Base-by-base conservation (phyloP, 176 grass and related monocot species). In the Bromus sterilis region DNA sequence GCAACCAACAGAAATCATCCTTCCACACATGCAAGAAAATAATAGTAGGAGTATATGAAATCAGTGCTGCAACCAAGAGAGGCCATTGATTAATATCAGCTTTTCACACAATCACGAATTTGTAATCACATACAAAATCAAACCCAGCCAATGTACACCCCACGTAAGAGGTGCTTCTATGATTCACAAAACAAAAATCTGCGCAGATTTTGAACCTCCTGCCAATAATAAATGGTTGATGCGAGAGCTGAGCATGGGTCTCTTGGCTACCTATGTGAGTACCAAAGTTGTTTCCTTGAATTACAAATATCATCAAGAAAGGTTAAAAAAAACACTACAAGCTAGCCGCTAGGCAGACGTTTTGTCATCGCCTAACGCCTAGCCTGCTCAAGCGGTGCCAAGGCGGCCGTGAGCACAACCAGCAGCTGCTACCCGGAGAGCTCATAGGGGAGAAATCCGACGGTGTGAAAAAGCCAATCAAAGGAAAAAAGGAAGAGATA, bases 61-160 rank as follows among this genome's bases (percentile, higher is more conserved):
- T 48, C 36, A 75, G 41, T 33, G 40, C 41, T 66, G 18, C 60
- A 26, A 85, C 62, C 23, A 70, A 70, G 24, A 84, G 25, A 85
- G 71, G 32, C 31, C 66, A 84, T 31, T 67, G 34, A 84, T 49
- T 67, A 36, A 28, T 9, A n/a, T 31, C 75, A 73, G 18, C 32
- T 42, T 82, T 20, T 12, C 4, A 31, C 18, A 79, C 24, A 46
- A 77, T 7, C n/a, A 29, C 3, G 32, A 68, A n/a, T 70, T 31
- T 43, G 11, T 42, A 4, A n/a, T 57, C 7, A 10, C 67, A 46
- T 20, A 16, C 33, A 62, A 72, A 60, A 79, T 37, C 16, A 33
- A 43, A 7, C 72, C 32, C 31, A 64, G 23, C 34, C 26, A 68
- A 28, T 23, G 1, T 7, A 37, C 10, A 64, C 24, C 59, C 18